A percentile compares a stretch with the other conserved stretches of the same genome.
These are phyloP conservation scores for Chalciporus pseudorubinellus DNA, from an alignment of 768 basidiomycete species.

Conservation along the genomic window DNA sequence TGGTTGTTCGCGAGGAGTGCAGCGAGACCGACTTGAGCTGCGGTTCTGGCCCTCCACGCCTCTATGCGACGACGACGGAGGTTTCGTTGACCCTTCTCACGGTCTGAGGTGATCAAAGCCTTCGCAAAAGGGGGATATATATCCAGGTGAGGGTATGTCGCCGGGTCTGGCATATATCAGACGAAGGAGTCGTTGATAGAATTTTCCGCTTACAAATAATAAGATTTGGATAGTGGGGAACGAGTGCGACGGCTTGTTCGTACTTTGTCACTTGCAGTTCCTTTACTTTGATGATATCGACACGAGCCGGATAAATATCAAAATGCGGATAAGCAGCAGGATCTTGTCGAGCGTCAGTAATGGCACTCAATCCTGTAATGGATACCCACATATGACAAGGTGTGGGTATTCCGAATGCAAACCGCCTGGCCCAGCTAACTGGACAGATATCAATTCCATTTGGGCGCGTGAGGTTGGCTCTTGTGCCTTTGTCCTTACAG, in stretches of 20 bases:
- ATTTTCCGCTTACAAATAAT: slow-evolving; percentile 32
- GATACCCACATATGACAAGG: slow-evolving; percentile 28
- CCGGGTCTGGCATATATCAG: slow-evolving; percentile 20
- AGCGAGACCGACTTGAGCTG: slow-evolving; percentile 22
- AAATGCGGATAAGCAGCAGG: slow-evolving; percentile 41
- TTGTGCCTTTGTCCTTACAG: not conserved
- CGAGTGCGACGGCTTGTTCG: slow-evolving; percentile 1
- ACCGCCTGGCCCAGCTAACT: slow-evolving; percentile 1
- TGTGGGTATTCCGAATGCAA: slow-evolving; percentile 23
- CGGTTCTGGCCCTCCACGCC: slow-evolving; percentile 15
- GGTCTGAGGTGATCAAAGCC: not conserved
- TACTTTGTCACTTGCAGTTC: not conserved
- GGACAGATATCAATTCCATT: not conserved
- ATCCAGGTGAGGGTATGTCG: slow-evolving; percentile 22
- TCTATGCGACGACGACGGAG: slow-evolving; percentile 13
- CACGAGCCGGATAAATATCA: slow-evolving; percentile 36
- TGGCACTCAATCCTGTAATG: not conserved
- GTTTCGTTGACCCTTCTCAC: slow-evolving; percentile 1
- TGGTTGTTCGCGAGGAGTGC: slow-evolving; percentile 17
- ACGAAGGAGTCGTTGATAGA: not conserved
- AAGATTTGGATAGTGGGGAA: slow-evolving; percentile 34
- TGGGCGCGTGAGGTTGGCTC: slow-evolving; percentile 4
- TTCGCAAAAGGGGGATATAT: slow-evolving; percentile 16
- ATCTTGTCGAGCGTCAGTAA: slow-evolving; percentile 35
- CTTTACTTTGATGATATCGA: not conserved